These are phyloP conservation scores for Phytophthora vignae DNA, from an alignment of 352 stramenopile genomes.

Conservation along the genomic window DNA sequence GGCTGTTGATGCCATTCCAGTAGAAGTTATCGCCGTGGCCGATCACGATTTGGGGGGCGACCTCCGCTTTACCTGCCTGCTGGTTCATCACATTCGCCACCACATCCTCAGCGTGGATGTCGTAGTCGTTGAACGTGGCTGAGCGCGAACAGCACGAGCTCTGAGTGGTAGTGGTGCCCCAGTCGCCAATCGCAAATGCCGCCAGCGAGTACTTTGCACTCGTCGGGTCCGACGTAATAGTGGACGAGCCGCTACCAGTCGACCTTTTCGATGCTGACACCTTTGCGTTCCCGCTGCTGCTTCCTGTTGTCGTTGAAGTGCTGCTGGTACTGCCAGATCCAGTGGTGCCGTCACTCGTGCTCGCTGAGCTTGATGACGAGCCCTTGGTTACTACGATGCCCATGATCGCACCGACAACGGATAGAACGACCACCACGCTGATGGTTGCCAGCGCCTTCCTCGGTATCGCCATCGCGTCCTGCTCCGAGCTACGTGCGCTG, in stretches of 20 bases:
- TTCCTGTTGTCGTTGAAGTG: slow-evolving; percentile 1
- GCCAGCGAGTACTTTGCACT: slow-evolving; percentile 38
- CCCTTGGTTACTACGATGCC: slow-evolving; percentile 1
- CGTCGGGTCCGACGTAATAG: slow-evolving; percentile 39
- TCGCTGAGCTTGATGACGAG: slow-evolving; percentile 13
- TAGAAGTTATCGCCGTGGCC: slow-evolving; percentile 62
- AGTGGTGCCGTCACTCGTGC: slow-evolving; percentile 26
- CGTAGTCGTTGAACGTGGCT: slow-evolving; percentile 52
- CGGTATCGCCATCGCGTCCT: not conserved
- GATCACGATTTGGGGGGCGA: slow-evolving; percentile 16
- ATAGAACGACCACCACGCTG: not conserved
- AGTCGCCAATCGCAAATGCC: slow-evolving; percentile 70
- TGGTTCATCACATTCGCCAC: slow-evolving; percentile 46
- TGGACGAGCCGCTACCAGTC: slow-evolving; percentile 21
- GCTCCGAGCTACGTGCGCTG: not conserved
- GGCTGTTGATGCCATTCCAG: slow-evolving; percentile 42
- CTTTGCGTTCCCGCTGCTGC: slow-evolving; percentile 21
- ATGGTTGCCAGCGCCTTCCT: slow-evolving; percentile 1
- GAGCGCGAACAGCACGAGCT: slow-evolving; percentile 15
- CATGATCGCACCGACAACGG: not conserved
- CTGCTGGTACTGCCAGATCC: slow-evolving; percentile 9
- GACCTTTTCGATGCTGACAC: slow-evolving; percentile 21
- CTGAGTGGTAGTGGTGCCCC: slow-evolving; percentile 52
- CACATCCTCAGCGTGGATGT: slow-evolving; percentile 50
- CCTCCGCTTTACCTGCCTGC: slow-evolving; percentile 34